These are phyloP conservation scores for Fusarium buharicum DNA, from an alignment of 2,329 filamentous ascomycete species.

Conservation along the genomic window DNA sequence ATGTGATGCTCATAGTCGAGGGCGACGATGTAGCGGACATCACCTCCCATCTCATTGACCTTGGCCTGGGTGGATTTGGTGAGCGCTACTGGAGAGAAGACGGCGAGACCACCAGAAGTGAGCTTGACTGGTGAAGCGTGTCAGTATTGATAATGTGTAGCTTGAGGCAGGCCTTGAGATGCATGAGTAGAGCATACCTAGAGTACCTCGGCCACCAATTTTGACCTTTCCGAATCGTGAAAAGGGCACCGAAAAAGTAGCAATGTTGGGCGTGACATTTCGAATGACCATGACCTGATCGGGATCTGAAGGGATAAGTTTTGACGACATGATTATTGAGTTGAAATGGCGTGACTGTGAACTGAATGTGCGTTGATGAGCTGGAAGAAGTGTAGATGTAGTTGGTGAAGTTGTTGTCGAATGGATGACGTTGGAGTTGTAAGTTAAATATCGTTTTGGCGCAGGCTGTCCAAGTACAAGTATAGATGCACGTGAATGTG, in stretches of 20 bases:
- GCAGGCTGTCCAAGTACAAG: conserved; percentile 6
- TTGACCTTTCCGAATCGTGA: conserved; percentile 80
- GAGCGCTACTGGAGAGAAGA: conserved; percentile 91
- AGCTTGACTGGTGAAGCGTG: conserved; percentile 71
- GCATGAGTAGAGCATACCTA: conserved; percentile 70
- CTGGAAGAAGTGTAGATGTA: background rate
- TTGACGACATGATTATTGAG: conserved; percentile 63
- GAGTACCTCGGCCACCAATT: conserved; percentile 86
- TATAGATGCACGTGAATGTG: background rate
- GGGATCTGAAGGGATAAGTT: conserved; percentile 76
- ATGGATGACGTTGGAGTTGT: conserved; percentile 22
- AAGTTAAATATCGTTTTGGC: conserved; percentile 6
- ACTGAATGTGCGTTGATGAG: conserved; percentile 12
- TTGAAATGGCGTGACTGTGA: conserved; percentile 13
- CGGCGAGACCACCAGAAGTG: conserved; percentile 78
- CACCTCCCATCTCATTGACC: conserved; percentile 71
- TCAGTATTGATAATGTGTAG: background rate
- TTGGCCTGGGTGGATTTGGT: conserved; percentile 77
- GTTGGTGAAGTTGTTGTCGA: background rate
- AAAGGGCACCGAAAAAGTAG: conserved; percentile 86
- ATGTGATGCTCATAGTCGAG: conserved; percentile 96
- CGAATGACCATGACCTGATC: conserved; percentile 90
- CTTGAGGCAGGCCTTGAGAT: background rate
- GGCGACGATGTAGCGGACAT: conserved; percentile 85
- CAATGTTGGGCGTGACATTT: conserved; percentile 80